Evolutionary conservation across 345 rosid genomes (phyloP), one percentile per base, ranked within the genome.

Genomic region (Dipteronia dyeriana): DNA sequence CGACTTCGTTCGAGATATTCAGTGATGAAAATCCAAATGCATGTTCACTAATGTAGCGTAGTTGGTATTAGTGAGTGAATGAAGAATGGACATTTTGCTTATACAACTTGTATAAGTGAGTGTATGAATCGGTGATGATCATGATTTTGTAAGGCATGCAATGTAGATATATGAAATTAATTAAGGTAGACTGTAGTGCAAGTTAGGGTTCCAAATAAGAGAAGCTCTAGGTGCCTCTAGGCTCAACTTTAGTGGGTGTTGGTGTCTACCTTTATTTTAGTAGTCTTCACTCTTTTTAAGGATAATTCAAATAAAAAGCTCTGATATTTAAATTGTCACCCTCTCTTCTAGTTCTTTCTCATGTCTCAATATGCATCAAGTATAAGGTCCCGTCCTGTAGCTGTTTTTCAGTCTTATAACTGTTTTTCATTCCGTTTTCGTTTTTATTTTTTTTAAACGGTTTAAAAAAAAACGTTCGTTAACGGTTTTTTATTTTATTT

Each of bases 1-100:
- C 91, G 73, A 76, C 87, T 60, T 86, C 98, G 19, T 94, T 89
- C 11, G 97, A 92, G 89, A 64, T 94, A 41, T 88, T 94, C 17
- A 92, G 97, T 74, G 98, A 94, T 0, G 98, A 94, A 72, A 94
- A 92, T 59, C 98, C 97, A 0, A 92, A 91, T 76, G 98, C 94
- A 10, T 94, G 98, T 89, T 83, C 86, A 19, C 19, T 92, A 13
- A 86, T 94, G 97, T 94, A 84, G 90, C 29, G 45, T 8, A 41
- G 45, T 41, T 1, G 41, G 51, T 5, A 71, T 1, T 39, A 34
- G 2, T 43, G 20, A 34, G 29, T 23, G 59, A 9, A 1, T 34
- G 38, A 34, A 34, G 38, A 34, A 34, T 34, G 38, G 38, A 34
- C 5, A 7, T 23, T 25, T 74, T 34, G n/a, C 74, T 79, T 76